Evolutionary conservation across 768 basidiomycete species (phyloP).

Genomic region (Aureoboletus auriporus): DNA sequence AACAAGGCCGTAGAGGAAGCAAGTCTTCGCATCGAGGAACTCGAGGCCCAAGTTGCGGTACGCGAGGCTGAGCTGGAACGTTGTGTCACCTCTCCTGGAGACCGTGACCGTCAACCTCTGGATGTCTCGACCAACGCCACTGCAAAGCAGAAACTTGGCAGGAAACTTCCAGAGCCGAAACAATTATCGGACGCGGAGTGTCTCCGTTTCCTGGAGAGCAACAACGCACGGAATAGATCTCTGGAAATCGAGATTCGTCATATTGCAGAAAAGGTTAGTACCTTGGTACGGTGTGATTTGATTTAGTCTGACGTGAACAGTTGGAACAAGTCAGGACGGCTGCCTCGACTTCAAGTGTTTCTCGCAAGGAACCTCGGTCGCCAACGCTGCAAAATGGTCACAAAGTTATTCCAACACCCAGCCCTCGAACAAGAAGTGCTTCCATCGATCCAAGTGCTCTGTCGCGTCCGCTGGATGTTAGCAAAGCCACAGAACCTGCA

Average conservation of each 20-base stretch:
- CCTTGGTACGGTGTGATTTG: not conserved
- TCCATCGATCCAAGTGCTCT: constrained; percentile 17
- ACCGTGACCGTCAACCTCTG: not conserved
- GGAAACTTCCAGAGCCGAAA: constrained; percentile 12
- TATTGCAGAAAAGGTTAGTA: constrained; percentile 34
- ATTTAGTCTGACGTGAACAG: constrained; percentile 7
- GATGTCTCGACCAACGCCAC: not conserved
- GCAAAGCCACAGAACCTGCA: not conserved
- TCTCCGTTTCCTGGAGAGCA: constrained; percentile 36
- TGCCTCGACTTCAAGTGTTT: not conserved
- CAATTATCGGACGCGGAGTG: constrained; percentile 36
- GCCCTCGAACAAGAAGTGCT: constrained; percentile 18
- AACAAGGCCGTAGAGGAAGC: constrained; percentile 35
- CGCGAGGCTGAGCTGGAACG: constrained; percentile 54
- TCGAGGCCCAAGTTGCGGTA: constrained; percentile 52
- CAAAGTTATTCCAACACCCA: not conserved
- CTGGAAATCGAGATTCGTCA: constrained; percentile 43
- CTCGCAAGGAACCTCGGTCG: not conserved
- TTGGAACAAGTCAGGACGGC: constrained; percentile 19
- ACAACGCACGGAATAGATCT: constrained; percentile 37
- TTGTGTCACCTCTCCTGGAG: constrained; percentile 18
- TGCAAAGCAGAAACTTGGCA: not conserved
- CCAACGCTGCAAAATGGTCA: not conserved
- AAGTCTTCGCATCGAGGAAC: constrained; percentile 38
- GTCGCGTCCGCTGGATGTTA: constrained; percentile 1